These are phyloP conservation scores for Boletus sp. DNA, from an alignment of 768 basidiomycete species.

Conservation along the genomic window DNA sequence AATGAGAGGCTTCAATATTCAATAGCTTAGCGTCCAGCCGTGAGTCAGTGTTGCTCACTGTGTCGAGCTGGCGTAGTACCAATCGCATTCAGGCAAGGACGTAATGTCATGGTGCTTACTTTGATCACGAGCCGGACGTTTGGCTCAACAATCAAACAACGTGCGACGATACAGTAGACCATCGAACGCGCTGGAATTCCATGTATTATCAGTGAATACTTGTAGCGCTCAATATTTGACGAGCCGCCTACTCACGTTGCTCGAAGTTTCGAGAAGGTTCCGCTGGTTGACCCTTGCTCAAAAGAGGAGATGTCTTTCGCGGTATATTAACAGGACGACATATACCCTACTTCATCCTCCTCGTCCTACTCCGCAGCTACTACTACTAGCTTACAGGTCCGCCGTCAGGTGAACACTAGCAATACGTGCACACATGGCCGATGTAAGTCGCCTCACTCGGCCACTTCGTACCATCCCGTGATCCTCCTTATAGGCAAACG, in stretches of 20 bases:
- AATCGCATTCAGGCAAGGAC: neutral
- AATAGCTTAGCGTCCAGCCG: too few species aligned
- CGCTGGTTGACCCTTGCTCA: neutral
- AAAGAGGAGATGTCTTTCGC: constrained; percentile 7
- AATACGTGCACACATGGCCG: constrained; percentile 29
- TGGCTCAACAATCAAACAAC: neutral
- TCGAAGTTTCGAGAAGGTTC: constrained; percentile 36
- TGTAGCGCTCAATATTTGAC: too few species aligned
- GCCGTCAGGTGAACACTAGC: neutral
- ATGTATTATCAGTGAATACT: too few species aligned
- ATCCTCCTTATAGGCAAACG: constrained; percentile 39
- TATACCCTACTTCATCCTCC: neutral
- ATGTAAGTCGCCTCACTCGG: constrained; percentile 27
- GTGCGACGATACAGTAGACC: neutral
- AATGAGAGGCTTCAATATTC: too few species aligned
- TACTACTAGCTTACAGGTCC: neutral
- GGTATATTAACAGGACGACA: constrained; percentile 17
- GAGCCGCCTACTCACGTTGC: neutral
- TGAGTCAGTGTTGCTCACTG: too few species aligned
- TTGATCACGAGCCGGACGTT: neutral
- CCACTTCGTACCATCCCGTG: constrained; percentile 18
- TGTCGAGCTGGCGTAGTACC: too few species aligned
- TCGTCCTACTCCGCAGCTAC: neutral
- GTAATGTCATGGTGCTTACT: neutral
- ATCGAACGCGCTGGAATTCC: too few species aligned